phyloP scores from a whole-genome alignment of 2,329 filamentous ascomycete species.

The Claviceps africana region DNA sequence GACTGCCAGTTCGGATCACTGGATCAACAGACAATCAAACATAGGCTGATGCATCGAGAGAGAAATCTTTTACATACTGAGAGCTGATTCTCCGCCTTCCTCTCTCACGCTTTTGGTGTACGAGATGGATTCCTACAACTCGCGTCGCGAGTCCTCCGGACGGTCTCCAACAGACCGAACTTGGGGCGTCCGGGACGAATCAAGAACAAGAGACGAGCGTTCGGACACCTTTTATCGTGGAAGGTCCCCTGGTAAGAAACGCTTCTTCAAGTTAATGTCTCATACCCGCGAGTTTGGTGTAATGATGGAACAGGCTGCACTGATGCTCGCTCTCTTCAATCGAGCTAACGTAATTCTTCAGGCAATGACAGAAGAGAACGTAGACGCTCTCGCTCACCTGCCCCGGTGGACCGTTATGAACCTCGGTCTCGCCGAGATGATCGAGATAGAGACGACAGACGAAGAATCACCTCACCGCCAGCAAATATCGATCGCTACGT shows the following conservation, averaged over 20 bases:
- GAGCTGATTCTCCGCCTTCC: neutral
- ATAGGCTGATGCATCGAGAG: conserved; percentile 3
- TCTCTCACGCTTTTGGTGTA: neutral
- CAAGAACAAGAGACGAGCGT: conserved; percentile 36
- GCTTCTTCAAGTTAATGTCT: neutral
- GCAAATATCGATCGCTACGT: conserved; percentile 76
- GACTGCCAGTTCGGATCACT: conserved; percentile 20
- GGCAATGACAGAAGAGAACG: conserved; percentile 46
- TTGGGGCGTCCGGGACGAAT: conserved; percentile 41
- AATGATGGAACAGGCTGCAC: neutral
- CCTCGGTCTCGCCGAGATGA: conserved; percentile 58
- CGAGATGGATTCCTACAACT: conserved; percentile 40
- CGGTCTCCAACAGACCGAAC: conserved; percentile 40
- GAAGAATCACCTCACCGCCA: conserved; percentile 46
- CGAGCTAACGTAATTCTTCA: conserved; percentile 14
- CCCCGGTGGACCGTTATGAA: conserved; percentile 62
- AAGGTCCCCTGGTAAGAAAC: conserved; percentile 55
- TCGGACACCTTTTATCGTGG: conserved; percentile 50
- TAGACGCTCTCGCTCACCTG: conserved; percentile 56
- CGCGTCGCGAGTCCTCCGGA: conserved; percentile 36
- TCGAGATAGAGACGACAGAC: conserved; percentile 45
- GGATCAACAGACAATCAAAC: conserved; percentile 3
- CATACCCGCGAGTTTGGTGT: neutral
- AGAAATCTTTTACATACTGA: neutral
- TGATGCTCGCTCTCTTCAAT: neutral